phyloP scores from a whole-genome alignment of 2,329 filamentous ascomycete species.

The Ophiostoma angusticollis region DNA sequence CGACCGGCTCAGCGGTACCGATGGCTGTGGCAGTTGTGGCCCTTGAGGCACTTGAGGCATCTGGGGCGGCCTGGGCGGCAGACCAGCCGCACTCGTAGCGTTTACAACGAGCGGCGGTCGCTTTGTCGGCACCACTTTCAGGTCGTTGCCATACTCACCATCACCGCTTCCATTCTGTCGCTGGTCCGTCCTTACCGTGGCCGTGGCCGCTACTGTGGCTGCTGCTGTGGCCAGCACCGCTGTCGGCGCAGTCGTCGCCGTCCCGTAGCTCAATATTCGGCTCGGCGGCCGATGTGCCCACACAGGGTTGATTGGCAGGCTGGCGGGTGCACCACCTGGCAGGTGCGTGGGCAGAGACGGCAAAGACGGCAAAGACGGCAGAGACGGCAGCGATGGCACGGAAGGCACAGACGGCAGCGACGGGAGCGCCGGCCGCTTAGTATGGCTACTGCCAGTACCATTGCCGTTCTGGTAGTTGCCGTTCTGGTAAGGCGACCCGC shows the following conservation, averaged over 20 bases:
- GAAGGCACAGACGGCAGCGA: neutral
- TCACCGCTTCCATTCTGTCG: too few relatives aligned
- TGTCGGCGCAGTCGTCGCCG: neutral
- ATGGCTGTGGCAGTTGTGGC: neutral
- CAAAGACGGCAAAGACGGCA: too few relatives aligned
- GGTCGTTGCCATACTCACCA: too few relatives aligned
- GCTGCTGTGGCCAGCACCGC: neutral
- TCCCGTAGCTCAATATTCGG: conserved; percentile 5
- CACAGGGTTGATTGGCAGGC: conserved; percentile 2
- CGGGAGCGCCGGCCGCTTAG: neutral
- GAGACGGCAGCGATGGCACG: too few relatives aligned
- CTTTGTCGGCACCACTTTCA: too few relatives aligned
- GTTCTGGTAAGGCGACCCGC: neutral
- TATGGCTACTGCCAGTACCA: neutral
- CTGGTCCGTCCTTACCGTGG: too few relatives aligned
- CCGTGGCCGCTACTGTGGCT: conserved; percentile 4
- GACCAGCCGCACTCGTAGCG: too few relatives aligned
- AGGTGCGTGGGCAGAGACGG: neutral
- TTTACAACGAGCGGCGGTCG: too few relatives aligned
- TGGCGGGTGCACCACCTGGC: conserved; percentile 2
- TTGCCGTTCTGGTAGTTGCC: neutral
- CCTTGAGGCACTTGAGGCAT: too few relatives aligned
- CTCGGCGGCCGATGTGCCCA: conserved; percentile 5
- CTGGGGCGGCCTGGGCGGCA: too few relatives aligned
- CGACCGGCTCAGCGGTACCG: too few relatives aligned